Evolutionary conservation across 345 rosid species (phyloP), one percentile per base, ranked within the genome.

Genomic region (Salix viminalis): DNA sequence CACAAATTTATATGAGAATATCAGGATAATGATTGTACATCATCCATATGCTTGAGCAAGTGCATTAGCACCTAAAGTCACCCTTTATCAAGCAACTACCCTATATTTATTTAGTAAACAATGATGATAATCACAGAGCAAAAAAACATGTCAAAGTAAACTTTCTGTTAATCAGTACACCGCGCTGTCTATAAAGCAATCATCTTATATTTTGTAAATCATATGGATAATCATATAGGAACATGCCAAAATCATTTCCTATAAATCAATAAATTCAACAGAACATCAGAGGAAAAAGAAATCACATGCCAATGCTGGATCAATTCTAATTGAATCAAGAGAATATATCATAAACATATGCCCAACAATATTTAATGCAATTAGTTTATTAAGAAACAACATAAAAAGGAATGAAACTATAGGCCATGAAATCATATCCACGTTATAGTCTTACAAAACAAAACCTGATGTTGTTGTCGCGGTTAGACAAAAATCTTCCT

Each of bases 381-480:
- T 67, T 67, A 9, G 41, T 15, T 18, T 19, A 16, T 18, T n/a
- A 8, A 65, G 12, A 37, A 36, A 18, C 30, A 67, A 37, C 46
- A 67, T 16, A n/a, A 30, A 30, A 42, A 65, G 41, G 61, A 18
- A 23, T 19, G 50, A 28, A 44, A n/a, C 24, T 32, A 67, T 39
- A 7, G 50, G 64, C 23, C 11, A 50, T 5, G 6, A 62, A 60
- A 58, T 64, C 65, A 30, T 75, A 58, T 19, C 44, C 61, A 8
- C 2, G 10, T 28, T 42, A 26, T 41, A 66, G 48, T 68, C 44
- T 34, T 23, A 4, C 23, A 28, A 67, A 56, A 16, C n/a, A 75
- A 62, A 79, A 93, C 99, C 99, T 94, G 88, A 92, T 96, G 88
- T 96, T 96, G 83, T 96, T 96, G 92, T 94, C 99, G 66, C 97